Conservation (phyloP, 768 basidiomycete species). For the Lanmaoa pseudosensibilis region DNA sequence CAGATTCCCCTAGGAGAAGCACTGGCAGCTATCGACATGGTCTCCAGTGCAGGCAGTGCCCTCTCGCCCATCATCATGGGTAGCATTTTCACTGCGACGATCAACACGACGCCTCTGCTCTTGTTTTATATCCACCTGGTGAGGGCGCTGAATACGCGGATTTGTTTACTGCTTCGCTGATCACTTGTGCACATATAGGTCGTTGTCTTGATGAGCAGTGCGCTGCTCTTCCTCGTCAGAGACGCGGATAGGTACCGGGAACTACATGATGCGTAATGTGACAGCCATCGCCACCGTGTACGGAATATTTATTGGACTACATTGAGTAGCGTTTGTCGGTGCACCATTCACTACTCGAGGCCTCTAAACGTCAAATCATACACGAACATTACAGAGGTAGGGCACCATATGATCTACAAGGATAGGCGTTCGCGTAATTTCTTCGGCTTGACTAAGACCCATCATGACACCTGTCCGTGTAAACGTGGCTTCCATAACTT, state of each 20-base stretch:
- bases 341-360: too few relatives aligned
- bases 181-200: conserved; percentile 7
- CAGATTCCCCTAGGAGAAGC: conserved; percentile 22
- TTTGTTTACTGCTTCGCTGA: background rate
- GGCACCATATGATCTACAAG: too few relatives aligned
- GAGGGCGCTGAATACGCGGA: background rate
- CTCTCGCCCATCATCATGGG: conserved; percentile 35
- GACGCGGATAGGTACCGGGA: conserved; percentile 22
- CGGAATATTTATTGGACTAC: background rate
- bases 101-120: conserved; percentile 20
- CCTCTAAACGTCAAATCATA: too few relatives aligned
- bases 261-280: conserved; percentile 3
- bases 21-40: conserved; percentile 31
- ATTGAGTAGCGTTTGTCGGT: too few relatives aligned
- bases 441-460: too few relatives aligned
- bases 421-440: too few relatives aligned
- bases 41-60: conserved; percentile 17
- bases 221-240: conserved; percentile 24
- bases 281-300: background rate
- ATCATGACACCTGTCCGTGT: too few relatives aligned
- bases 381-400: too few relatives aligned
- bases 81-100: conserved; percentile 26
- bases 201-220: conserved; percentile 16
- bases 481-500: too few relatives aligned
- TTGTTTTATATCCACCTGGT: conserved; percentile 29